Evolutionary conservation across 2,329 filamentous ascomycete species (phyloP), one percentile per base, ranked within the genome.

Genomic region (Cordyceps farinosa): DNA sequence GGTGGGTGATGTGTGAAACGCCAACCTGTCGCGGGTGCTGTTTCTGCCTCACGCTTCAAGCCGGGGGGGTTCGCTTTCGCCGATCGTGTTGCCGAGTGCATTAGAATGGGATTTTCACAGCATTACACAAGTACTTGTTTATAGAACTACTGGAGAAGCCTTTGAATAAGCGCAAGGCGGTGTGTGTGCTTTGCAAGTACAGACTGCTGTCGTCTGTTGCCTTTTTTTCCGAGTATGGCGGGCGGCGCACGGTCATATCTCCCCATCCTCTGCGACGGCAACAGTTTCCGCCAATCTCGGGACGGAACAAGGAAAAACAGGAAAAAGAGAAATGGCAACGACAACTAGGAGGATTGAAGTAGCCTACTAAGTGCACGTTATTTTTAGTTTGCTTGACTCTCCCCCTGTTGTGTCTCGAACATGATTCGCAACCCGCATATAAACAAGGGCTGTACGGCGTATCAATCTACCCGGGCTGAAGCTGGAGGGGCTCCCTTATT

Each of bases 21-120:
- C 55, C 55, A 58, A 58, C 55, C 22, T 58, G 55, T 50, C 55
- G 44, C 55, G 38, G 44, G 22, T 15, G 45, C 55, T 40, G 55
- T 58, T 58, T 58, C 55, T 50, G 22, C 55, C 9, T 50, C 4
- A 7, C 4, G 44, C 34, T 38, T 38, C 38, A 40, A 22, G 22
- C 6, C 44, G 22, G 45, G 7, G 8, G 5, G 3, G 10, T 13
- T 29, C 22, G n/a, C 45, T 7, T 27, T 22, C 45, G 45, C 9
- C 45, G 45, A 48, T 48, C 45, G 22, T 13, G 13, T 40, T 40
- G 7, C 5, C 22, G 22, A 22, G 22, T 22, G 22, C 22, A 22
- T 22, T 22, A 22, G 22, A 22, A 22, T 22, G 22, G 22, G 22
- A 22, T 48, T 30, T 27, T 48, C 22, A 9, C 27, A 4, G 22